Evolutionary conservation across 345 rosid genomes (phyloP).

Genomic region (Sisymbrium altissimum): DNA sequence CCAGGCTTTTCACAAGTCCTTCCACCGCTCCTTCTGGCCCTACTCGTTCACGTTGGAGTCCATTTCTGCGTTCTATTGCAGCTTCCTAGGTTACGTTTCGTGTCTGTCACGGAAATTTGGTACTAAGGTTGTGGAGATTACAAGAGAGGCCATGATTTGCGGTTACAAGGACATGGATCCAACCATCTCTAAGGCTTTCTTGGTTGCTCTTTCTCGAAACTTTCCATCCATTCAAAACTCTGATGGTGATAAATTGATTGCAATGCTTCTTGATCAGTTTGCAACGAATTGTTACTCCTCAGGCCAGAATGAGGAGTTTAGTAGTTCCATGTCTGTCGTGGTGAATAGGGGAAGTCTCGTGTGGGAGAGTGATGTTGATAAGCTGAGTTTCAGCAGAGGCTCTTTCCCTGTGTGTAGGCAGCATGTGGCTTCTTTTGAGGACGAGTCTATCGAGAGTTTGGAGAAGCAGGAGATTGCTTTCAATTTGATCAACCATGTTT

Average conservation of each 20-base stretch:
- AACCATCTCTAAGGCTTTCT: conserved; percentile 39
- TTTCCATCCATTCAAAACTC: conserved; percentile 50
- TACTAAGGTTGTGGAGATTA: too few species aligned
- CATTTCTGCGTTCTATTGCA: too few species aligned
- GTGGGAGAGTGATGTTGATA: conserved; percentile 55
- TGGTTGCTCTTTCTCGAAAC: conserved; percentile 54
- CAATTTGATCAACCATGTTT: conserved; percentile 66
- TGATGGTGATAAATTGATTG: conserved; percentile 54
- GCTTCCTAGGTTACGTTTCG: too few species aligned
- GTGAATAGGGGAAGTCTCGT: too few species aligned
- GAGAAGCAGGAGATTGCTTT: conserved; percentile 65
- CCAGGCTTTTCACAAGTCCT: too few species aligned
- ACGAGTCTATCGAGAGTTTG: conserved; percentile 62
- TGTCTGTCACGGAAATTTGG: too few species aligned
- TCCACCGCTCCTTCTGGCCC: too few species aligned
- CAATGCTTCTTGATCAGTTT: conserved; percentile 60
- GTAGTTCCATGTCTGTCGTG: too few species aligned
- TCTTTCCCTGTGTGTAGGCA: conserved; percentile 23
- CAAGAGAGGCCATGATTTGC: too few species aligned
- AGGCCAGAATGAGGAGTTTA: too few species aligned
- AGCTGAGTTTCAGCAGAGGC: conserved; percentile 40
- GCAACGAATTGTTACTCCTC: conserved; percentile 35
- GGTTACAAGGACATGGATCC: too few species aligned
- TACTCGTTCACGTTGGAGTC: too few species aligned
- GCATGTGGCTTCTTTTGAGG: conserved; percentile 58